These are phyloP conservation scores for Anisodus tanguticus DNA, from an alignment of 257 asterid genomes.

Conservation along the genomic window DNA sequence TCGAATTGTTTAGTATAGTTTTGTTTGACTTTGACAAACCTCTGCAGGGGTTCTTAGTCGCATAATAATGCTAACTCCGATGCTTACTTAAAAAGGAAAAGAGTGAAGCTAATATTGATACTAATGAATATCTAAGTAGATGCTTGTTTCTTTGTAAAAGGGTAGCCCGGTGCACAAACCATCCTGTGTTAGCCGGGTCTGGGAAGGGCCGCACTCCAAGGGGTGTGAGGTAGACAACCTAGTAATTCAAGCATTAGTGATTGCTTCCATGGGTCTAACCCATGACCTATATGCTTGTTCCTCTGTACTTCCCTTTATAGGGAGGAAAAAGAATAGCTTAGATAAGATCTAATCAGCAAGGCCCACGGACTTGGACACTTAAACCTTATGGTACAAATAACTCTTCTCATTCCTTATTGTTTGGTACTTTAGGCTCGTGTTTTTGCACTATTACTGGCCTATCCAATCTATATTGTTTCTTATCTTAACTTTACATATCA, in stretches of 20 bases:
- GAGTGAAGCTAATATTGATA: not conserved
- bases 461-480: not conserved
- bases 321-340: conserved; percentile 7
- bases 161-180: no score
- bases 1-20: not conserved
- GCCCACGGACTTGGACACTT: not conserved
- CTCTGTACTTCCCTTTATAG: not conserved
- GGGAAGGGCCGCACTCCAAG: no score
- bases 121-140: conserved; percentile 9
- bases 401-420: not conserved
- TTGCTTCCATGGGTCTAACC: no score
- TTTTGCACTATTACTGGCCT: not conserved
- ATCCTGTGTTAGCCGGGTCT: no score
- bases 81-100: conserved; percentile 21
- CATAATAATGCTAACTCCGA: not conserved
- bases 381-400: conserved; percentile 18
- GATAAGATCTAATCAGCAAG: conserved; percentile 11
- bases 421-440: not conserved
- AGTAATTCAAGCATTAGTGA: no score
- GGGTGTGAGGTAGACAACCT: no score
- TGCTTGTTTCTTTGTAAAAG: not conserved
- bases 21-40: conserved; percentile 3
- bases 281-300: not conserved
- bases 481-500: not conserved
- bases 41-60: not conserved